These are phyloP conservation scores for Lactarius hengduanensis DNA, from an alignment of 768 basidiomycete genomes.

Conservation along the genomic window DNA sequence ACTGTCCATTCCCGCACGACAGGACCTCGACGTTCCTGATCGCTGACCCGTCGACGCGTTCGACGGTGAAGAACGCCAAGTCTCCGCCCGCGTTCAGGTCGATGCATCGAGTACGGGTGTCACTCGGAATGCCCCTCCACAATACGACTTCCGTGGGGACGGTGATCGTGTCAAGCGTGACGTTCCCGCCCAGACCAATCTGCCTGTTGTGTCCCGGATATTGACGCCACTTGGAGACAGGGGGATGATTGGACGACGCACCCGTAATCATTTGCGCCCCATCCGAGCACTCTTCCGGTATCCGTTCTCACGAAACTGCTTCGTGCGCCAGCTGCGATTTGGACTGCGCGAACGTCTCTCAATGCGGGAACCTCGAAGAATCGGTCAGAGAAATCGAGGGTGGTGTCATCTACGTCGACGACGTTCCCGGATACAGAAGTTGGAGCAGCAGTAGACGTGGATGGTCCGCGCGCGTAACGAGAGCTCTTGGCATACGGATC, in stretches of 20 bases:
- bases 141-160: slow-evolving; percentile 85
- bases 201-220: slow-evolving; percentile 48
- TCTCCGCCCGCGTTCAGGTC: slow-evolving; percentile 73
- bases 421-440: slow-evolving; percentile 14
- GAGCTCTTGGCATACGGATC: slow-evolving; percentile 52
- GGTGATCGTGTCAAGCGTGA: slow-evolving; percentile 65
- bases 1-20: slow-evolving; percentile 81
- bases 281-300: slow-evolving; percentile 75
- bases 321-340: slow-evolving; percentile 69
- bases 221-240: not conserved
- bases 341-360: slow-evolving; percentile 56
- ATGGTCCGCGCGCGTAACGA: slow-evolving; percentile 39
- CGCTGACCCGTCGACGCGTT: slow-evolving; percentile 44
- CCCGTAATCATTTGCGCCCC: slow-evolving; percentile 91
- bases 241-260: slow-evolving; percentile 34
- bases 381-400: slow-evolving; percentile 62
- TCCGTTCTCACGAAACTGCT: slow-evolving; percentile 71
- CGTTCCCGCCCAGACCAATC: slow-evolving; percentile 69
- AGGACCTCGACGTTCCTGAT: slow-evolving; percentile 54
- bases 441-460: slow-evolving; percentile 37
- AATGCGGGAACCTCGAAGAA: slow-evolving; percentile 79
- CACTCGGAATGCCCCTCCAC: slow-evolving; percentile 51
- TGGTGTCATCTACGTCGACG: slow-evolving; percentile 37
- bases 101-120: slow-evolving; percentile 58
- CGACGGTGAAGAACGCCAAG: slow-evolving; percentile 73